Percentiles rank a stretch among this genome's conserved stretches.
phyloP scores from a whole-genome alignment of 805 yeast genomes.

The Kodamaea restingae region DNA sequence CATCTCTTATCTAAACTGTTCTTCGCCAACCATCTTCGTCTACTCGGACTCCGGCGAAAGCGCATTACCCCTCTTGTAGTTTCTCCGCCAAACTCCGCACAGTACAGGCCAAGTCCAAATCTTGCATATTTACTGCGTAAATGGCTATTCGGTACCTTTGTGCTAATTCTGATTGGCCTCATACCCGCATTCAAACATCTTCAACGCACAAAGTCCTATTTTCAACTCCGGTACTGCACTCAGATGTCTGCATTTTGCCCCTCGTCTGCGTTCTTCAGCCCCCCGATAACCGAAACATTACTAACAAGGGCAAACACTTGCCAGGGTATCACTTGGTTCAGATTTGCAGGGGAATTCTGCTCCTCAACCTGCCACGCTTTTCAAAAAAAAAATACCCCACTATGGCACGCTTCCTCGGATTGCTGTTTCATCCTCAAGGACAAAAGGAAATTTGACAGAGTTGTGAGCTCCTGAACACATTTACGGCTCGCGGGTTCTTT shows the following conservation, averaged over 20 bases:
- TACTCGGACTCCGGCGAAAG: too few species aligned
- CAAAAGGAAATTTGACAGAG: background rate
- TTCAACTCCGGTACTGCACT: conserved; percentile 1
- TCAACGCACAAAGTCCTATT: background rate
- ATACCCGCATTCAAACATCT: background rate
- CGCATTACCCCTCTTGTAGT: background rate
- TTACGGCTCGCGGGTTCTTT: background rate
- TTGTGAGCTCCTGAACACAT: background rate
- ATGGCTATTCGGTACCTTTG: background rate
- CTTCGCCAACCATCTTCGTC: too few species aligned
- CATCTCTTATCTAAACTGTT: too few species aligned
- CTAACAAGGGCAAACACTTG: too few species aligned
- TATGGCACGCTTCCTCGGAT: background rate
- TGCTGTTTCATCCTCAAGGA: conserved; percentile 1
- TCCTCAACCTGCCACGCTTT: too few species aligned
- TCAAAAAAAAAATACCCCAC: too few species aligned
- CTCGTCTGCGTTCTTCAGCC: too few species aligned
- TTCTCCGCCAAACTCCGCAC: background rate
- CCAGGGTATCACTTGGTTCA: too few species aligned
- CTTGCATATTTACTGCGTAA: conserved; percentile 1
- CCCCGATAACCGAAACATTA: too few species aligned
- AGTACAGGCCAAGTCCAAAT: background rate
- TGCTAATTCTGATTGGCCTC: background rate
- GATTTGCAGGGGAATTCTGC: too few species aligned
- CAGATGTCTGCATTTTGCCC: background rate